Evolutionary conservation across 805 yeast genomes (phyloP), one percentile per base, ranked within the genome.

Genomic region (Naumovozyma baii): DNA sequence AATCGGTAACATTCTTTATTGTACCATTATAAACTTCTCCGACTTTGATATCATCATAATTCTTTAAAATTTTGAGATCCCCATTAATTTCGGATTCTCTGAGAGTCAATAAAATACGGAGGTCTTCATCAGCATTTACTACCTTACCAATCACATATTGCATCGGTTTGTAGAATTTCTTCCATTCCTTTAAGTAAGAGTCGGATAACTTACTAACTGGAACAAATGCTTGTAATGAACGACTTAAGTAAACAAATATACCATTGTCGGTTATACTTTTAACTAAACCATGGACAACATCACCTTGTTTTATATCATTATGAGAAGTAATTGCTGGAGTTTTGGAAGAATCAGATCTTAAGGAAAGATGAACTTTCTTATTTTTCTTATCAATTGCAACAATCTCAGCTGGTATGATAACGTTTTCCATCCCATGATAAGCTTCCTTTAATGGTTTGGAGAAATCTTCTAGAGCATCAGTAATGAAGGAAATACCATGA

Each of bases 141-240:
- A 90, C 75, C 56, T 82, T 83, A 50, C 90, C 95, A 36, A 68
- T 54, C 8, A 90, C 86, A 12, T 73, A 65, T 63, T 88, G 94
- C 59, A 82, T 77, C 19, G 76, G 70, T 46, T 71, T 70, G 71
- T 72, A 85, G 46, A 69, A 73, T 46, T 77, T 78, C 67, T 84
- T 84, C 97, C 97, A 90, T 42, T 90, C 94, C 52, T 80, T 82
- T 55, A 86, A 64, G 51, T 66, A 84, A 1, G 81, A 69, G 52
- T 90, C 97, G 9, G 94, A 83, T 20, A 90, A 66, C 56, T 88
- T 88, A 33, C 81, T 62, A 37, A 86, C 78, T 53, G 85, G 80
- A 19, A 85, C 92, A 52, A 90, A 76, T 1, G 88, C 96, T 49
- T 74, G 75, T 18, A 83, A 67, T 1, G 70, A 65, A 46, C 83